Conservation (phyloP, 257 asterid genomes). For the Fraxinus americana region DNA sequence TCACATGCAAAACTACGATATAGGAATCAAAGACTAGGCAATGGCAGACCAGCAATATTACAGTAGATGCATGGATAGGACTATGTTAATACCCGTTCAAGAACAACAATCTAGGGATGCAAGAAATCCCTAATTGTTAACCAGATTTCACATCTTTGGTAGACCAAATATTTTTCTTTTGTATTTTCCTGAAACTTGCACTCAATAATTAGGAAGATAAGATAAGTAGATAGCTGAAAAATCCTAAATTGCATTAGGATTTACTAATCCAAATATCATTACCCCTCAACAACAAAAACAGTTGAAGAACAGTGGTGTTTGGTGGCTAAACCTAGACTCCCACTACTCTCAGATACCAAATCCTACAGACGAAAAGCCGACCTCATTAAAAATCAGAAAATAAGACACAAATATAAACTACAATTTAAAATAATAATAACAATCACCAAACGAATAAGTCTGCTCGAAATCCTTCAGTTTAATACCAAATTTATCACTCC, state of each 20-base stretch:
- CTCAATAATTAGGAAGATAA: background rate
- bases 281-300: background rate
- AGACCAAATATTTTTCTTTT: background rate
- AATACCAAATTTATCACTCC: constrained; percentile 34
- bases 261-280: background rate
- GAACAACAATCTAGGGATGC: constrained; percentile 12
- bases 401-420: background rate
- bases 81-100: background rate
- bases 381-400: constrained; percentile 10
- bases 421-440: background rate
- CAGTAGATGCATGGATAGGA: background rate
- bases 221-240: background rate
- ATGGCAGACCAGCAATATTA: background rate
- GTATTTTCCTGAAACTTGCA: background rate
- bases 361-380: constrained; percentile 11
- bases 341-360: constrained; percentile 25
- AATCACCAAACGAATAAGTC: background rate
- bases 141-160: constrained; percentile 15
- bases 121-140: constrained; percentile 2
- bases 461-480: constrained; percentile 12
- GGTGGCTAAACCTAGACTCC: constrained; percentile 28
- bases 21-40: background rate
- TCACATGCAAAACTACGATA: background rate
- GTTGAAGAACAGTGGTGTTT: background rate
- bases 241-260: constrained; percentile 1